Base-by-base conservation (phyloP, 2,329 filamentous ascomycete species). In the Neofusicoccum parvum region DNA sequence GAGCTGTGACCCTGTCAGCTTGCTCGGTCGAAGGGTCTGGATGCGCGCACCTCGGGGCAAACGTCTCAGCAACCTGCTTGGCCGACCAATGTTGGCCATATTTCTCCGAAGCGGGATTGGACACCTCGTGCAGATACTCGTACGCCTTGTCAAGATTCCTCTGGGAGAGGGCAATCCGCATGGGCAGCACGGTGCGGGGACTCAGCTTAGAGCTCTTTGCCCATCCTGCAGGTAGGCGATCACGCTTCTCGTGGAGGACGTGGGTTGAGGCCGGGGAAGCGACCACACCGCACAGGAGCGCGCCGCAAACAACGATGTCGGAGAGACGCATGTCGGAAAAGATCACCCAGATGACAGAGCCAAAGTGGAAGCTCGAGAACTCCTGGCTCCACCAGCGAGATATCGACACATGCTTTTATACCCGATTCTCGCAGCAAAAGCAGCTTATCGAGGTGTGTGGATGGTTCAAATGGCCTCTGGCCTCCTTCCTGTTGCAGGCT, bases 11-110 rank as follows among this genome's bases (percentile, higher is more conserved):
- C 45, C 27, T 39, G 62, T 39, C 51, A 54, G 62, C 36, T 14
- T 48, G 34, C 10, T 62, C 32, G 43, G 36, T 20, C 23, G 11
- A 32, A 15, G 32, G 15, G 4, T 39, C n/a, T 12, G 2, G 15
- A 50, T 34, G 1, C 3, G 17, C 64, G 62, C 66, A 74, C 72
- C 72, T 74, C 11, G 80, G 78, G 23, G 79, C 75, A 68, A 51
- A 51, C 2, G 78, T 73, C 43, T 80, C 74, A 49, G 78, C 78
- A 45, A 83, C 74, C 62, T 82, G 67, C 39, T 82, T 74, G 9
- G 76, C 72, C 5, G 77, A 76, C 77, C 79, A 82, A 65, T 80
- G 77, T 64, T 79, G 70, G 20, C 79, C 80, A 69, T 78, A 83
- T 5, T 74, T 78, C 12, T 75, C 60, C 15, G 80, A 83, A 4